phyloP scores from a whole-genome alignment of 495 filamentous ascomycete species.

The Xylaria bambusicola region DNA sequence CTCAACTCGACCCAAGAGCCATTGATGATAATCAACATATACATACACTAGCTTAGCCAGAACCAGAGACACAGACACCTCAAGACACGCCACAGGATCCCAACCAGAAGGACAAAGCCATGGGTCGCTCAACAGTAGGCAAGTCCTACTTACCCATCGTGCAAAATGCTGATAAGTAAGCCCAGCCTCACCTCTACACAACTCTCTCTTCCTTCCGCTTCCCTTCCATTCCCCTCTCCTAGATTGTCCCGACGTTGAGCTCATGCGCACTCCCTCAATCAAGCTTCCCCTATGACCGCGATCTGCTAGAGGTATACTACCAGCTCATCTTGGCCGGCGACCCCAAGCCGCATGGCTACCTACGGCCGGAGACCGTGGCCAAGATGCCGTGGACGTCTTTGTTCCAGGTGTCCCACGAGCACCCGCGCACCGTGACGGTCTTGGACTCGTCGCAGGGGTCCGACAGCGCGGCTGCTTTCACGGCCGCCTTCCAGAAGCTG shows the following conservation, averaged over 20 bases:
- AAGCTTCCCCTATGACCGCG: constrained; percentile 32
- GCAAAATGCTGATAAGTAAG: constrained; percentile 22
- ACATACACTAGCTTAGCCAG: background rate
- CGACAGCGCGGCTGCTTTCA: constrained; percentile 25
- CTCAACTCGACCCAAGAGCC: too few relatives aligned
- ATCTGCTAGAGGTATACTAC: constrained; percentile 30
- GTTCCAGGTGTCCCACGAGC: constrained; percentile 39
- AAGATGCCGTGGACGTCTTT: constrained; percentile 48
- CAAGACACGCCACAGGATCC: constrained; percentile 5
- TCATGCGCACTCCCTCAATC: constrained; percentile 1
- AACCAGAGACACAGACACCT: background rate
- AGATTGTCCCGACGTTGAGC: constrained; percentile 23
- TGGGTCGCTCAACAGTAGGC: constrained; percentile 14
- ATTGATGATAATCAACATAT: too few relatives aligned
- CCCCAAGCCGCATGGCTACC: constrained; percentile 43
- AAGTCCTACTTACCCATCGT: constrained; percentile 20
- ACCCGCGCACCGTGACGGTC: constrained; percentile 33
- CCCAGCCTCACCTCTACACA: constrained; percentile 1
- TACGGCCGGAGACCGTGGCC: constrained; percentile 41
- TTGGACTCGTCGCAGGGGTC: constrained; percentile 28
- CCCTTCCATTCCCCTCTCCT: background rate
- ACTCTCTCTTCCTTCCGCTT: too few relatives aligned
- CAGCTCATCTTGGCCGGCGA: constrained; percentile 37
- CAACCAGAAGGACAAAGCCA: too few relatives aligned
- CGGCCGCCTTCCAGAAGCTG: constrained; percentile 37